Base-by-base conservation (phyloP, 2,329 filamentous ascomycete genomes). In the Lasiodiplodia theobromae region DNA sequence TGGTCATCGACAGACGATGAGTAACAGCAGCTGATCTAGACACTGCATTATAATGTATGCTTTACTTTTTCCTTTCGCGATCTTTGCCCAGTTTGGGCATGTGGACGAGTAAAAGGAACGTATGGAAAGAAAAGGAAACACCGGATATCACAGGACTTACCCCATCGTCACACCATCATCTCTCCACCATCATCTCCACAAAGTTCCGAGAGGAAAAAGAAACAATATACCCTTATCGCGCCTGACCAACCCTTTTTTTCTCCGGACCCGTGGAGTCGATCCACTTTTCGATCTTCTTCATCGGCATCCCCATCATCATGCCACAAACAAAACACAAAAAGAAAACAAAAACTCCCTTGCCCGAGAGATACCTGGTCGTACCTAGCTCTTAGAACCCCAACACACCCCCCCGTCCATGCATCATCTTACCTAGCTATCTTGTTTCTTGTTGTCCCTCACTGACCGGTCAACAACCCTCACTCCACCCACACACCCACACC, bases 101-200 rank as follows among this genome's bases (percentile, higher is more conserved):
- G 58, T 49, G 58, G 58, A n/a, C 28, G 25, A 37, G 25, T 23
- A 18, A 49, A 38, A 49, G 14, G 40, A 62, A 34, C 25, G 38
- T n/a, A 49, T 11, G 23, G 57, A 12, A 25, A 21, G 40, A n/a
- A 62, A 62, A 62, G 49, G 40, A n/a, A 62, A 49, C 11, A 16
- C 4, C 12, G 23, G 23, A 53, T 16, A 21, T 2, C 53, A 8
- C 25, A 47, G 57, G 21, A 60, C 38, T 18, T 63, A 49, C 40
- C 28, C 58, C 58, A 47, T 37, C 8, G 37, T 63, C 58, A 63
- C 58, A 63, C 58, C 58, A 51, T 28, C 6, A 18, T 63, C 58
- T 63, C 18, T 18, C 58, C 44, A 63, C 25, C 5, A 28, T 23
- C 57, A 62, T 12, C 40, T 49, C 58, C 58, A 25, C 40, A 28